Evolutionary conservation across 176 grass and related monocot species (phyloP).

Genomic region (Zea mays): Zm-B73-REFERENCE-NAM-5.0 NC_050098.1:135035001-135035500

Average conservation of each 20-base stretch:
- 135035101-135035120: conserved; percentile 97
- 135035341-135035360: conserved; percentile 73
- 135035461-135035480: conserved; percentile 67
- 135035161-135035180: conserved; percentile 78
- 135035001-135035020: conserved; percentile 81
- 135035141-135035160: conserved; percentile 85
- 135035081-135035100: conserved; percentile 88
- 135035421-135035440: conserved; percentile 23
- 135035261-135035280: conserved; percentile 79
- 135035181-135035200: conserved; percentile 89
- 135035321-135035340: conserved; percentile 70
- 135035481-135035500: conserved; percentile 90
- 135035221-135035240: conserved; percentile 83
- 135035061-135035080: conserved; percentile 78
- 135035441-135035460: conserved; percentile 13
- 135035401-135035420: conserved; percentile 94
- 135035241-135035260: conserved; percentile 84
- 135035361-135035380: conserved; percentile 84
- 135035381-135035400: conserved; percentile 82
- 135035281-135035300: conserved; percentile 89
- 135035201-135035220: conserved; percentile 95
- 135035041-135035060: conserved; percentile 98
- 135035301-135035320: conserved; percentile 89
- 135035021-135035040: conserved; percentile 95
- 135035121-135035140: conserved; percentile 88